These are phyloP conservation scores for Rhizopogon salebrosus DNA, from an alignment of 768 basidiomycete genomes.

Conservation along the genomic window DNA sequence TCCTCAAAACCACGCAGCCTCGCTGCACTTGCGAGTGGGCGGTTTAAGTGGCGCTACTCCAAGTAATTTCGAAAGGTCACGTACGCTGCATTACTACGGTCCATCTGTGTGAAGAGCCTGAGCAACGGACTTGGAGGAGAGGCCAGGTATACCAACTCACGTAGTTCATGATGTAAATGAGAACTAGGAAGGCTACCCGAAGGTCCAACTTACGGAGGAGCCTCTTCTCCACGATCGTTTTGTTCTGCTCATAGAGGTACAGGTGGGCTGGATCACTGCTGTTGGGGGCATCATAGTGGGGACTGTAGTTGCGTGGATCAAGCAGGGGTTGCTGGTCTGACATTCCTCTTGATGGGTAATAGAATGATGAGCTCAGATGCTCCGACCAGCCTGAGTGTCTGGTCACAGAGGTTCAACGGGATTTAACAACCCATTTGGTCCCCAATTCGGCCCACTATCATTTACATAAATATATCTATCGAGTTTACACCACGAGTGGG, in stretches of 20 bases:
- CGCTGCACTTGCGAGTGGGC: slow-evolving; percentile 45
- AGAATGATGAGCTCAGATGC: neutral
- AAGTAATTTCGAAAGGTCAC: slow-evolving; percentile 9
- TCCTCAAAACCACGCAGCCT: slow-evolving; percentile 63
- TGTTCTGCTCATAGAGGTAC: slow-evolving; percentile 15
- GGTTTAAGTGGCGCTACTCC: neutral
- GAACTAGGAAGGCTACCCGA: slow-evolving; percentile 38
- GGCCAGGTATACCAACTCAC: slow-evolving; percentile 20
- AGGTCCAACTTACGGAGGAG: slow-evolving; percentile 39
- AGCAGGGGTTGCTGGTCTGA: neutral
- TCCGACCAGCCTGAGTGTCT: no score
- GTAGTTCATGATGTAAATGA: slow-evolving; percentile 45
- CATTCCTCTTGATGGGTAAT: neutral
- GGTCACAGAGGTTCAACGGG: no score
- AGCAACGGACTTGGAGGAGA: neutral
- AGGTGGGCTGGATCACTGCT: neutral
- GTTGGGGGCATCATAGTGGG: neutral
- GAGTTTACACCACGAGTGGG: no score
- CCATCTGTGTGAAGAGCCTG: slow-evolving; percentile 37
- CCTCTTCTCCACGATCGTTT: slow-evolving; percentile 38
- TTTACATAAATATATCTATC: no score
- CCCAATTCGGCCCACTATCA: no score
- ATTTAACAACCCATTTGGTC: no score
- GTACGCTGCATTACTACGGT: slow-evolving; percentile 64
- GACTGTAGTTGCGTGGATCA: neutral